Conservation (phyloP, 2,329 filamentous ascomycete genomes). For the Dryadomyces sulphureus region DNA sequence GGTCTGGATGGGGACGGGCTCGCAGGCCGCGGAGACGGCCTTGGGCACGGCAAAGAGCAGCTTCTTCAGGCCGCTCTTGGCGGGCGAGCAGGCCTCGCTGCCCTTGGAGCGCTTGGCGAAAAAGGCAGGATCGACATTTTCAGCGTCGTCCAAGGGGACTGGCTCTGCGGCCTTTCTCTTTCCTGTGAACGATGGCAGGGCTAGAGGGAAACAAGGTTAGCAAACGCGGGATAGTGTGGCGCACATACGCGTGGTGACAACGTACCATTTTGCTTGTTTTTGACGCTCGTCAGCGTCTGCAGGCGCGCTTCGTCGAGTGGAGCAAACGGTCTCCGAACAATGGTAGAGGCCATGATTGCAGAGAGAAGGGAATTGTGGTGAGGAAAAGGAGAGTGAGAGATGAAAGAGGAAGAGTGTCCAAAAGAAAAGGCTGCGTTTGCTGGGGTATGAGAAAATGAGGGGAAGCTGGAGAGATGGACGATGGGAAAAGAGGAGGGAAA, state of each 20-base stretch:
- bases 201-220: conserved; percentile 18
- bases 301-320: conserved; percentile 55
- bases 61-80: conserved; percentile 34
- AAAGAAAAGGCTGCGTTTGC: no score
- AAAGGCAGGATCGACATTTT: conserved; percentile 45
- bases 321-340: conserved; percentile 59
- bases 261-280: conserved; percentile 65
- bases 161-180: conserved; percentile 45
- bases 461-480: no score
- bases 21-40: conserved; percentile 1
- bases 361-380: background rate
- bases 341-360: conserved; percentile 31
- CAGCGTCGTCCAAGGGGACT: conserved; percentile 35
- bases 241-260: conserved; percentile 9
- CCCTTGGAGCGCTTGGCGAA: conserved; percentile 47
- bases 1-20: conserved; percentile 14
- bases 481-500: background rate
- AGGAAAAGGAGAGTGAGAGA: background rate
- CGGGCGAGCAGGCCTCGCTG: conserved; percentile 23
- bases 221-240: background rate
- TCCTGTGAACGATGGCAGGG: conserved; percentile 23
- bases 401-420: background rate
- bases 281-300: conserved; percentile 57
- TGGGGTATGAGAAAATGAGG: no score
- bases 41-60: conserved; percentile 21